Evolutionary conservation across 2,329 filamentous ascomycete species (phyloP), one percentile per base, ranked within the genome.

Genomic region (Incumbomyces delicatus): DNA sequence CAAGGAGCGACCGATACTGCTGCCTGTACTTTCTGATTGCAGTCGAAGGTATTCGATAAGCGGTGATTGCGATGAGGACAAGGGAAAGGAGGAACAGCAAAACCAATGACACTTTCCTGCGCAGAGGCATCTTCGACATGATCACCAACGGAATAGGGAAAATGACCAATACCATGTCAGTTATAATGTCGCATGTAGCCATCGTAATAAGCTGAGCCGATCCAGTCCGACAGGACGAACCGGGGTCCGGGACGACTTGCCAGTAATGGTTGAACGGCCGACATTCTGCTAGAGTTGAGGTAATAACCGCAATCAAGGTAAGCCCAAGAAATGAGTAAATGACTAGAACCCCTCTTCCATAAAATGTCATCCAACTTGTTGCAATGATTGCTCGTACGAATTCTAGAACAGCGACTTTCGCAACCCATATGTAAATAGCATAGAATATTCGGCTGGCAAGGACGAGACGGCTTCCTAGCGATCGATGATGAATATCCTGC

Each of bases 111-210:
- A 88, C 54, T 65, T 95, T 95, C 34, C 85, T 81, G 62, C 82
- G 86, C 16, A 82, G 57, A 0, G 75, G 72, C 80, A 95, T 90
- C 11, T 79, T 74, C 39, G 87, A 92, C 43, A 76, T 75, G 30
- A 94, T 64, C 50, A 96, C 88, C 57, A 96, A 86, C 0, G 89
- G 85, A 20, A 95, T 84, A 0, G 92, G 92, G 54, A 95, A 95
- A 44, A 84, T 74, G 54, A 96, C 80, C 8, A 98, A 78, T 0
- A 95, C 71, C 2, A 95, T 67, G 61, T 98, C 92, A 13, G 90
- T 95, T 29, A 94, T 68, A 50, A 95, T 81, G 61, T 95, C 92
- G 64, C 84, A 85, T 5, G 78, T 75, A n/a, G 87, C 87, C 83
- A 95, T 92, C 22, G 87, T 89, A 53, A 95, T 72, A 42, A 96